These are phyloP conservation scores for Angomonas deanei DNA, from an alignment of 208 protist species.

Conservation along the genomic window DNA sequence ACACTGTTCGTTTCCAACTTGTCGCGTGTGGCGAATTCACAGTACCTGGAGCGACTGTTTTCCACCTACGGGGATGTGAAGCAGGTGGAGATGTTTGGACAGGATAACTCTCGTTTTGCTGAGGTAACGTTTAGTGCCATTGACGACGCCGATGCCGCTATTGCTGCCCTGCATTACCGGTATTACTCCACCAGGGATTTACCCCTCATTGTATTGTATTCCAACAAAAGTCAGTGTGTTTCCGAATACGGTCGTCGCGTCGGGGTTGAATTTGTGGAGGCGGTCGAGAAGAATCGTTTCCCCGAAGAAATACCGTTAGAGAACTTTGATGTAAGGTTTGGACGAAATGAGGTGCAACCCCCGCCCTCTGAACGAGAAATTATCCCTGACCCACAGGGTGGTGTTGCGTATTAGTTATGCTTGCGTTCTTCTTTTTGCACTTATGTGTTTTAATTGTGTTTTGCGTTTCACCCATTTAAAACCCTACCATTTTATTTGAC, in stretches of 20 bases:
- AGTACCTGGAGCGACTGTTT: slow-evolving; percentile 80
- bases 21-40: slow-evolving; percentile 60
- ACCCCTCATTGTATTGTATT: slow-evolving; percentile 81
- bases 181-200: slow-evolving; percentile 65
- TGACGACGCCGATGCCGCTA: slow-evolving; percentile 74
- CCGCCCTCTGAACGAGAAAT: slow-evolving; percentile 61
- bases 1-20: slow-evolving; percentile 80
- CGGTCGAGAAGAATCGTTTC: slow-evolving; percentile 39
- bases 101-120: slow-evolving; percentile 47
- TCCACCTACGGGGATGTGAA: slow-evolving; percentile 72
- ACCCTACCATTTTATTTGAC: too few species aligned
- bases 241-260: slow-evolving; percentile 63
- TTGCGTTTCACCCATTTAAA: too few species aligned
- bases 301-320: slow-evolving; percentile 47
- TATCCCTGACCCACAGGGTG: slow-evolving; percentile 23
- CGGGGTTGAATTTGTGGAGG: slow-evolving; percentile 52
- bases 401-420: background rate
- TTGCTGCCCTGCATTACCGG: slow-evolving; percentile 77
- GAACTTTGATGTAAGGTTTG: slow-evolving; percentile 51
- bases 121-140: slow-evolving; percentile 61
- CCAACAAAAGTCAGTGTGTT: slow-evolving; percentile 46
- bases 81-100: slow-evolving; percentile 47
- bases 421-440: slow-evolving; percentile 3
- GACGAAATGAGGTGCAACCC: slow-evolving; percentile 43
- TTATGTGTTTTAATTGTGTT: slow-evolving; percentile 5